Evolutionary conservation across 139 green algal genomes (phyloP).

Genomic region (Zygnema circumcarinatum): DNA sequence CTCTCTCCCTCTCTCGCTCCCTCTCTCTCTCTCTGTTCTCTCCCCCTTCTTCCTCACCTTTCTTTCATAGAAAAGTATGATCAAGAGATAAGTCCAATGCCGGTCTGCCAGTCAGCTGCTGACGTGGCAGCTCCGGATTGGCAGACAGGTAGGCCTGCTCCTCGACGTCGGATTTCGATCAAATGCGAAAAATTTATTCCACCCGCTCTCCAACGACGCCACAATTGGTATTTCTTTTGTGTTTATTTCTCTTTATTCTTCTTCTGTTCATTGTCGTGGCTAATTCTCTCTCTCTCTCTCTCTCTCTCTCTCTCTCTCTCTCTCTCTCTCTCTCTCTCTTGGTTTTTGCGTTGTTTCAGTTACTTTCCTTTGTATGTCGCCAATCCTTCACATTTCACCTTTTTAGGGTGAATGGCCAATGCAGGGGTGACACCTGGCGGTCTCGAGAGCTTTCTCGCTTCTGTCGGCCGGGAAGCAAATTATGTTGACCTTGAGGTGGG

Average conservation of each 20-base stretch:
- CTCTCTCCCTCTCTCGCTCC: too few species aligned
- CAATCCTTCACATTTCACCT: background rate
- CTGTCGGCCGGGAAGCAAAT: background rate
- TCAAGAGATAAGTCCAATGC: too few species aligned
- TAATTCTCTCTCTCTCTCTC: background rate
- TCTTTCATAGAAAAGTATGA: too few species aligned
- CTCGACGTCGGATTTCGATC: conserved; percentile 9
- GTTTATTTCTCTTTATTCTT: background rate
- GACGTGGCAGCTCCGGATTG: too few species aligned
- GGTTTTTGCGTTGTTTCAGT: too few species aligned
- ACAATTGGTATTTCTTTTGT: conserved; percentile 9
- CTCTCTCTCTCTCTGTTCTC: background rate
- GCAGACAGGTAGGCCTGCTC: conserved; percentile 14
- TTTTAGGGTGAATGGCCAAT: background rate
- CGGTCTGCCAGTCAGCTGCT: too few species aligned
- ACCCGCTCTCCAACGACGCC: conserved; percentile 42
- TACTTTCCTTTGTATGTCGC: background rate
- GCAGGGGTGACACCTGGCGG: conserved; percentile 12
- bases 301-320: background rate
- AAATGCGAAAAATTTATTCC: conserved; percentile 3
- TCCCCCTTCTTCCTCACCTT: background rate
- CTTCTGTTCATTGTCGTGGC: background rate
- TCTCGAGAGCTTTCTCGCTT: conserved; percentile 20
- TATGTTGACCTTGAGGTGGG: conserved; percentile 36
- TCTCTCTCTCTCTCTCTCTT: background rate